These are phyloP conservation scores for Leucosporidium creatinivorum DNA, from an alignment of 768 basidiomycete genomes.

Conservation along the genomic window DNA sequence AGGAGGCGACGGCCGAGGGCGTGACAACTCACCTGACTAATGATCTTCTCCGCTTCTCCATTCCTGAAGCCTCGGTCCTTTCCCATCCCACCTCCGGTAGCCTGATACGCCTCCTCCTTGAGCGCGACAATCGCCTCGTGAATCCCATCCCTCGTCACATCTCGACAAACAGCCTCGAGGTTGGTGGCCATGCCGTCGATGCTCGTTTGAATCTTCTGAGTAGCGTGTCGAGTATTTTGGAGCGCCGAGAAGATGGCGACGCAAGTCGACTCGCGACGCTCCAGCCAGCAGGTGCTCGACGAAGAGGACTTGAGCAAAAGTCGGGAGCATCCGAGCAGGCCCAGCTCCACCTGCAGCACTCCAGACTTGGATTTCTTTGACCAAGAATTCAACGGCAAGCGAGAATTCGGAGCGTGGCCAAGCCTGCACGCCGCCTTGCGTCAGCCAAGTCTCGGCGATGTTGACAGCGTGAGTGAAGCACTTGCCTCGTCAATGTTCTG, in stretches of 20 bases:
- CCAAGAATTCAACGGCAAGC: too few species aligned
- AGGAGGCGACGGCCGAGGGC: background rate
- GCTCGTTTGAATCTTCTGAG: conserved; percentile 19
- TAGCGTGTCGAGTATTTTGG: conserved; percentile 21
- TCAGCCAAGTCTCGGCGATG: too few species aligned
- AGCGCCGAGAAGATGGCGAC: conserved; percentile 26
- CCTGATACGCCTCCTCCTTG: conserved; percentile 28
- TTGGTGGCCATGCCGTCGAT: conserved; percentile 22
- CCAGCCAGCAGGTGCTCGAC: too few species aligned
- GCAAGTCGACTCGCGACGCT: too few species aligned
- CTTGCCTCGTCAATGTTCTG: too few species aligned
- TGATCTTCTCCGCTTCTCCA: conserved; percentile 32
- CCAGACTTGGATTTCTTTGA: too few species aligned
- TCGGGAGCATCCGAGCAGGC: too few species aligned
- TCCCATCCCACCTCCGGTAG: background rate
- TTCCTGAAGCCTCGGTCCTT: conserved; percentile 15
- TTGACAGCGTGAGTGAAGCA: too few species aligned
- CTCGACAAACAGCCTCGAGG: conserved; percentile 13
- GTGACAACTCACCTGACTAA: conserved; percentile 8
- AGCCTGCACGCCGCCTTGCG: too few species aligned
- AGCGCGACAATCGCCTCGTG: conserved; percentile 27
- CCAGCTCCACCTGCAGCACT: too few species aligned
- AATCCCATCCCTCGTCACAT: conserved; percentile 15
- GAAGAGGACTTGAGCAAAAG: too few species aligned
- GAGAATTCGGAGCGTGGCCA: too few species aligned